Evolutionary conservation across 2,329 filamentous ascomycete species (phyloP).

Genomic region (Tolypocladium sp.): DNA sequence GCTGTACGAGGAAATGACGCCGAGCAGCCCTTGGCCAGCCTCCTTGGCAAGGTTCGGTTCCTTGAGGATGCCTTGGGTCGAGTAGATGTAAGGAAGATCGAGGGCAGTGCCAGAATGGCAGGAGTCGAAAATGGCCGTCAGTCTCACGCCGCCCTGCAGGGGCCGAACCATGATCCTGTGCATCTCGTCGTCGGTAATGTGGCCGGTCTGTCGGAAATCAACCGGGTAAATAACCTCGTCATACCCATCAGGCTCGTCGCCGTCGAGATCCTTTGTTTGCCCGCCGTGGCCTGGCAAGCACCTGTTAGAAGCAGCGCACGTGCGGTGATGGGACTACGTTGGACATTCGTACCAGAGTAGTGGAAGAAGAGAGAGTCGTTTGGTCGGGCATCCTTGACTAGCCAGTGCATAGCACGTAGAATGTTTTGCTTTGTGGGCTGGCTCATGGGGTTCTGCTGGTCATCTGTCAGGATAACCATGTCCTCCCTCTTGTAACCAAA

Average conservation of each 20-base stretch:
- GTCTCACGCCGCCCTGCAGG: slow-evolving; percentile 44
- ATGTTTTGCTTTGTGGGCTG: slow-evolving; percentile 96
- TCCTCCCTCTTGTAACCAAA: slow-evolving; percentile 92
- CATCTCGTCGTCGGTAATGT: slow-evolving; percentile 79
- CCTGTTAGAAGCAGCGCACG: neutral
- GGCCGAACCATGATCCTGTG: slow-evolving; percentile 61
- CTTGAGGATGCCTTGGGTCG: slow-evolving; percentile 59
- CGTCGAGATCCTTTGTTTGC: slow-evolving; percentile 71
- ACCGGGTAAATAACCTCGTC: slow-evolving; percentile 81
- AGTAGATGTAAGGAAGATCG: slow-evolving; percentile 61
- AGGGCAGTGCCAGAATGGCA: slow-evolving; percentile 60
- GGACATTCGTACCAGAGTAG: slow-evolving; percentile 65
- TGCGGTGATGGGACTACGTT: neutral
- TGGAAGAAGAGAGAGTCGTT: slow-evolving; percentile 98
- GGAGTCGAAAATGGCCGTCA: slow-evolving; percentile 56
- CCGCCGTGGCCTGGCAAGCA: slow-evolving; percentile 56
- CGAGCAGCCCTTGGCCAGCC: slow-evolving; percentile 54
- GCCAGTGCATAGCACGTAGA: slow-evolving; percentile 91
- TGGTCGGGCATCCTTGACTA: slow-evolving; percentile 84
- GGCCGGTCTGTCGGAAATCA: slow-evolving; percentile 69
- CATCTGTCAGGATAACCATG: slow-evolving; percentile 94
- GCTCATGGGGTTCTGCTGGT: slow-evolving; percentile 95
- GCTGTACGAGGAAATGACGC: slow-evolving; percentile 49
- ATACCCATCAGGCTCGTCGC: slow-evolving; percentile 73
- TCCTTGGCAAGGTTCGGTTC: slow-evolving; percentile 61